Percentiles rank a stretch among this genome's conserved stretches.
Evolutionary conservation across 257 asterid species (phyloP).

Genomic region (Prunella vulgaris): DNA sequence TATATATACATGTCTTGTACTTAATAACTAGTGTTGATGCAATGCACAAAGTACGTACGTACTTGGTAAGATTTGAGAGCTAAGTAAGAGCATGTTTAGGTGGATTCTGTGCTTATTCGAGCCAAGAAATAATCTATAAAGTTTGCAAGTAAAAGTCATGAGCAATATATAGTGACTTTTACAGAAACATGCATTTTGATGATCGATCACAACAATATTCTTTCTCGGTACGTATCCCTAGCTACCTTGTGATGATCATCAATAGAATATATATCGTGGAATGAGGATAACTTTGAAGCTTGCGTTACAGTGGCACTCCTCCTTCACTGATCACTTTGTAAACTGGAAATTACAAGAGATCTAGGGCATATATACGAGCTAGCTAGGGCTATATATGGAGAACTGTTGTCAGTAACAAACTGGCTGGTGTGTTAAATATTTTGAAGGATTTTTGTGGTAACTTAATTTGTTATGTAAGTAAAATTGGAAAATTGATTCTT

Average conservation of each 20-base stretch:
- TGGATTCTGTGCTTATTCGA: too few relatives aligned
- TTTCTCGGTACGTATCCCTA: slow-evolving; percentile 50
- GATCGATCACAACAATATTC: too few relatives aligned
- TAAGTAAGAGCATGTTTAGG: not conserved
- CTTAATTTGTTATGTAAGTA: slow-evolving; percentile 45
- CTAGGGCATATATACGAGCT: too few relatives aligned
- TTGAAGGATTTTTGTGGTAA: slow-evolving; percentile 7
- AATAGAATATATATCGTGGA: slow-evolving; percentile 58
- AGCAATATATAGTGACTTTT: too few relatives aligned
- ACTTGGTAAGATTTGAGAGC: not conserved
- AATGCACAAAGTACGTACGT: not conserved
- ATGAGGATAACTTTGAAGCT: slow-evolving; percentile 41
- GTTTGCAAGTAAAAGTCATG: not conserved
- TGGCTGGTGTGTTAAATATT: slow-evolving; percentile 55
- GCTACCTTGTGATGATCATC: slow-evolving; percentile 31
- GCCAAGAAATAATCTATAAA: not conserved
- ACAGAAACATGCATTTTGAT: too few relatives aligned
- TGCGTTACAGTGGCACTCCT: slow-evolving; percentile 37
- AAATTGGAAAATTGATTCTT: slow-evolving; percentile 92
- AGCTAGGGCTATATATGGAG: too few relatives aligned
- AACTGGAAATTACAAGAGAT: slow-evolving; percentile 36
- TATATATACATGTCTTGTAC: not conserved
- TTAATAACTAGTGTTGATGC: slow-evolving; percentile 5
- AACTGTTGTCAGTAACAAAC: slow-evolving; percentile 56
- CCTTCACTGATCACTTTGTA: slow-evolving; percentile 33